These are phyloP conservation scores for Patellifolia procumbens DNA, from an alignment of 179 eudicot genomes.

Conservation along the genomic window DNA sequence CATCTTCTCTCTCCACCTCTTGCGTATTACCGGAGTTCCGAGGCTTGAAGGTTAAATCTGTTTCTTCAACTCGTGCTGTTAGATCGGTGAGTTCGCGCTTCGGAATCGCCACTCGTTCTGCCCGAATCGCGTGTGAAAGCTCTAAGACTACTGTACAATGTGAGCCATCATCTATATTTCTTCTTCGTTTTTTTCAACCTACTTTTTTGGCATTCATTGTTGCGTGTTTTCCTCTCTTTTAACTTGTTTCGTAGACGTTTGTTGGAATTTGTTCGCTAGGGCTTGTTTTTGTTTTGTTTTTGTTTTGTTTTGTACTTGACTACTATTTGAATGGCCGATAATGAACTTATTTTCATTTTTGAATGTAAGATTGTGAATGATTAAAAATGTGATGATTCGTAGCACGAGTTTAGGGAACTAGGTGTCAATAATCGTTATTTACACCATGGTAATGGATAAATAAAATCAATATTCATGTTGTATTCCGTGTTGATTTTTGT, in stretches of 20 bases:
- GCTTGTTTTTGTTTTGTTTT: neutral
- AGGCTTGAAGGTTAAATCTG: constrained; percentile 48
- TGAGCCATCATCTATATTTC: constrained; percentile 18
- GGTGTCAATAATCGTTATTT: neutral
- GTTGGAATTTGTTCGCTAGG: neutral
- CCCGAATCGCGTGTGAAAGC: constrained; percentile 63
- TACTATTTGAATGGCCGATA: neutral
- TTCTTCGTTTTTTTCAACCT: neutral
- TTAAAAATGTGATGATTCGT: neutral
- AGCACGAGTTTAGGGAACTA: neutral
- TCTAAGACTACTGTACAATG: constrained; percentile 67
- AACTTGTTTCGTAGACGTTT: neutral
- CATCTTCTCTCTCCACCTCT: constrained; percentile 31
- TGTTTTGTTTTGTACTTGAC: neutral
- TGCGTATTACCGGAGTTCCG: constrained; percentile 41
- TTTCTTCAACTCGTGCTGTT: constrained; percentile 23
- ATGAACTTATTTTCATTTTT: neutral
- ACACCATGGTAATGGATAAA: neutral
- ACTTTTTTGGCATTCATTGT: no score
- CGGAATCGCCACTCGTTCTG: constrained; percentile 37
- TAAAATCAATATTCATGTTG: no score
- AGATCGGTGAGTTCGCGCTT: constrained; percentile 25
- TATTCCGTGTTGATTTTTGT: no score
- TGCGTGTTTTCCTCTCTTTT: neutral
- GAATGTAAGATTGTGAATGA: neutral